Base-by-base conservation (phyloP, 352 stramenopile species). In the Globisporangium emineosum region DNA sequence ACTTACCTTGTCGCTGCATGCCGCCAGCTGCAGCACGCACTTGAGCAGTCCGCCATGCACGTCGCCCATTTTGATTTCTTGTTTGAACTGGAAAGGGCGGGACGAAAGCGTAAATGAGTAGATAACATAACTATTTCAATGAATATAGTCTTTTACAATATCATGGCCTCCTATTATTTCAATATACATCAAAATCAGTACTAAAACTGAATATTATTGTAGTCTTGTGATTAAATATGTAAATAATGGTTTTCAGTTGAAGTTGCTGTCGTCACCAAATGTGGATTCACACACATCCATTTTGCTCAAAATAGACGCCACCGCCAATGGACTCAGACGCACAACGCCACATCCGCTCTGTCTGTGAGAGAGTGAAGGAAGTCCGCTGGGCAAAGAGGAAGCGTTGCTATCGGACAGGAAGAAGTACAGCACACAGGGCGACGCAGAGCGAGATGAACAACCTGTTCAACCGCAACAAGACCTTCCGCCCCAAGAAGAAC, bases 401-500 rank as follows among this genome's bases (percentile, higher is more conserved):
- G 37, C 37, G 37, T 15, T 3, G n/a, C 37, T 45, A n/a, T 5
- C 37, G 13, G 6, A 7, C 40, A 47, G 17, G 40, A 47, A 47
- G 40, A 8, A 47, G 7, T 6, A 6, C 40, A 21, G 6, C 17
- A 8, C 17, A 8, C 19, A 21, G 40, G 17, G 40, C 17, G 40
- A 47, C 17, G 17, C 40, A 57, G 27, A 45, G 40, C 42, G 56
- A 3, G 52, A 87, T 85, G 78, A 89, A 82, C 73, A 84, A 77
- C 50, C 72, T 93, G 21, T 93, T 93, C 54, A 85, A 76, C 64
- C 81, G 84, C 63, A 93, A 90, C 72, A 91, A 90, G 70, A 97
- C 88, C 12, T 96, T 93, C 74, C 83, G 87, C 4, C 88, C 86
- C 19, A 86, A 89, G 65, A 97, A 97, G 79, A 88, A 73, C 61